Base-by-base conservation (phyloP, 179 eudicot species). In the Silene vulgaris region DNA sequence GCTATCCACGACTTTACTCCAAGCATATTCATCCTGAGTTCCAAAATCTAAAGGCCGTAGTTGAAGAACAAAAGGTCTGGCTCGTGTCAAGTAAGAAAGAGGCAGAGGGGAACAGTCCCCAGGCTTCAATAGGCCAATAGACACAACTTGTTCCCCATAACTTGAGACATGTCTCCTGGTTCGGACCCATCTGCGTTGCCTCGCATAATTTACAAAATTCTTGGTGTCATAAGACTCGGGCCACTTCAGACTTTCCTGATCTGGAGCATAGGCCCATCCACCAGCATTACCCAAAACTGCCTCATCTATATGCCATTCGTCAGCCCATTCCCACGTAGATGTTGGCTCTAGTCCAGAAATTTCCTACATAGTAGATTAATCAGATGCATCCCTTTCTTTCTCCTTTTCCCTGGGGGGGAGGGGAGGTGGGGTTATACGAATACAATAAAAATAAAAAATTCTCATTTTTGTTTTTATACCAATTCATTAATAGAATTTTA, bases 241-340 rank as follows among this genome's bases (percentile, higher is more conserved):
- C 97, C 95, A 89, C 78, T 83, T 89, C 35, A 91, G 79, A 76
- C 82, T 81, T 79, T 87, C 87, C 77, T 80, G 62, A 77, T 88
- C 86, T 69, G 93, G 90, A 79, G 97, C 96, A 91, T 91, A 90
- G 75, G 84, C 90, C 98, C 98, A 93, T 75, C 97, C 98, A 82
- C 82, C 91, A 72, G 79, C 66, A 7, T 82, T 80, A 67, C 74
- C 81, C 52, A 81, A 81, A 62, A 88, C 80, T 67, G 74, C 63
- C 77, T 76, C 78, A 86, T 93, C 98, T 52, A 93, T 79, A 78
- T 84, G 93, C 98, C 98, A 93, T 72, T 90, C 93, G 84, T 91
- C 97, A 81, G 84, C 76, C 98, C 97, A 91, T 69, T 88, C 86
- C 97, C 97, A 91, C 14, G 86, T 92, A 57, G 90, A 78, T 40